Conservation (phyloP, 129 eudicot genomes). For the Sambucus nigra region DNA sequence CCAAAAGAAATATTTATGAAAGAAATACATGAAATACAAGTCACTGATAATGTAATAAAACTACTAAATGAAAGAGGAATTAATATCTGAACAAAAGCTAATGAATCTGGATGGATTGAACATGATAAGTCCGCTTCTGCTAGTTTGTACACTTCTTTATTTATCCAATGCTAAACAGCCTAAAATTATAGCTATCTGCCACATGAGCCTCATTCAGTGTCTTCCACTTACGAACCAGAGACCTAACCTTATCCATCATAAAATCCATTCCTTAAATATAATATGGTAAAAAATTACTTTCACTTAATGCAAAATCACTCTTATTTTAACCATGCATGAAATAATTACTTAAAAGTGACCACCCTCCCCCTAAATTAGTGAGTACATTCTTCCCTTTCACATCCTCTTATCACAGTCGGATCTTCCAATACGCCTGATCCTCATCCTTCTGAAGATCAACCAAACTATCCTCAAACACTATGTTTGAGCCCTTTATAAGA, state of each 20-base stretch:
- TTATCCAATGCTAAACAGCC: too few species aligned
- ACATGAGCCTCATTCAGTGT: slow-evolving; percentile 40
- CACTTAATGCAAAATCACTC: background rate
- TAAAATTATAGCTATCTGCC: too few species aligned
- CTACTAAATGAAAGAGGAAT: too few species aligned
- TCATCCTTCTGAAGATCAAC: too few species aligned
- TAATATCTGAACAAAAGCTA: too few species aligned
- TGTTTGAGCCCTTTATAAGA: slow-evolving; percentile 54
- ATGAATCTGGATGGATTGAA: too few species aligned
- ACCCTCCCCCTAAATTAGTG: slow-evolving; percentile 47
- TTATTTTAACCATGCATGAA: background rate
- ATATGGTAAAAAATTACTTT: background rate
- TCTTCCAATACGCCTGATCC: slow-evolving; percentile 51
- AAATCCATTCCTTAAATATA: slow-evolving; percentile 48
- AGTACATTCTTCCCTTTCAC: slow-evolving; percentile 52
- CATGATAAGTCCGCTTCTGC: too few species aligned
- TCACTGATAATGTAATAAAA: too few species aligned
- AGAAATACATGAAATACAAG: too few species aligned
- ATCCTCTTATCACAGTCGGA: slow-evolving; percentile 54
- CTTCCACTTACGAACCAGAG: slow-evolving; percentile 57
- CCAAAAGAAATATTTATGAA: too few species aligned
- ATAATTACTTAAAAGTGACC: background rate
- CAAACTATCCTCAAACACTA: slow-evolving; percentile 41
- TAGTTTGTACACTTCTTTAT: too few species aligned
- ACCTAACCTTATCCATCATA: slow-evolving; percentile 36